Evolutionary conservation across 202 grass and related monocot species (phyloP), one percentile per base, ranked within the genome.

Genomic region (Dendrocalamus latiflorus): DNA sequence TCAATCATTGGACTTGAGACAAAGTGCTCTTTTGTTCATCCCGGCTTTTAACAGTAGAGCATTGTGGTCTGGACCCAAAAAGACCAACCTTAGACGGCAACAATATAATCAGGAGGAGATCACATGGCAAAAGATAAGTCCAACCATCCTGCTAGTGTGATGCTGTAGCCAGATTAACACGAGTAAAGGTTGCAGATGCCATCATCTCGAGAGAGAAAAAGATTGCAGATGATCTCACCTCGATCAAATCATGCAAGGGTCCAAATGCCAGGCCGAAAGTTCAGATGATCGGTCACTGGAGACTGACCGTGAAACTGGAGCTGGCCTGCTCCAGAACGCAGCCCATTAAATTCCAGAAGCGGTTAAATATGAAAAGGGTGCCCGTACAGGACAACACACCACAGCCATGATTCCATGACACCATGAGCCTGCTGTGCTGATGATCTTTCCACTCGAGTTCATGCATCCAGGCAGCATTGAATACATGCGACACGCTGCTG

Each of bases 331-430:
- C 30, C 21, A 74, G 33, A 28, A 83, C 48, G 58, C 36, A 43
- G 70, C 81, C 36, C 59, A 48, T 74, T 45, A 15, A 72, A 88
- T 48, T 64, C 50, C 43, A 86, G 58, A 49, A 82, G 24, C 8
- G 74, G 83, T 68, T 82, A 82, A 75, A 78, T 82, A 38, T 33
- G 79, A 74, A 83, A 90, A 86, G 71, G 68, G 37, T 6, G 41
- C 14, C 5, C 38, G 38, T 69, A 72, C 83, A 44, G 72, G 66
- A 57, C 69, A 43, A 78, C 68, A 14, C 41, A 28, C 68, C 60
- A 36, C 68, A 22, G 3, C 48, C 16, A 74, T 77, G 45, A 63
- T 55, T 77, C 13, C 4, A 17, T 33, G 71, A 71, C 39, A 42
- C 18, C 9, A 61, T 67, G 70, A 14, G 9, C 60, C 58, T 62